Evolutionary conservation across 2,329 filamentous ascomycete genomes (phyloP), one percentile per base, ranked within the genome.

Genomic region (Ilyonectria sp.): DNA sequence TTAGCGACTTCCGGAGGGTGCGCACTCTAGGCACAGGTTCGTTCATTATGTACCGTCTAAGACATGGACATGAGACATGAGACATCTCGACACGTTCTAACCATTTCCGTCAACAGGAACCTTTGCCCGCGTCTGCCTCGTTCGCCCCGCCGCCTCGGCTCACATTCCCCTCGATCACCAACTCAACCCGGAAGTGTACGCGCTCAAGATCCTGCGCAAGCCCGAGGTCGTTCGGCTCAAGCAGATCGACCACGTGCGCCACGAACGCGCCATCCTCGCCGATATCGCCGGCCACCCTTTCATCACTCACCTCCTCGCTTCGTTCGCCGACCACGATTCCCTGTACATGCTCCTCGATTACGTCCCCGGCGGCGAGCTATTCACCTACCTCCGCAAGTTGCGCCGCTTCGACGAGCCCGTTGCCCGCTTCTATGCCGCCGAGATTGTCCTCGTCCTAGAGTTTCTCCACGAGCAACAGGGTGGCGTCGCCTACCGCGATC

Each of bases 261-360:
- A 95, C 81, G 93, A 96, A 85, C 91, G 93, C 74, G 89, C 90
- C 69, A 91, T 95, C 73, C 89, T 96, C 58, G 89, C 90, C 76
- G 91, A 93, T 71, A 92, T 95, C 54, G 90, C 92, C 53, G 93
- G 93, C 26, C 91, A 95, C 78, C 93, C 93, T 26, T 96, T 95
- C 82, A 95, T 96, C 78, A 95, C 93, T 59, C 91, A 89, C 69
- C 87, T 95, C 77, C 86, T 92, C 56, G 92, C 91, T 68, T 94
- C 93, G 71, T 96, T 95, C 83, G 91, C 93, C 77, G 93, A 95
- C 81, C 84, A 86, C 74, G 92, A 94, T 75, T 93, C 91, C 19
- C 84, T 95, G 49, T 95, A 95, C 79, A 93, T 95, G 88, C 87
- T 95, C 71, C 91, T 95, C 75, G 92, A 94, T 81, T 95, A 94